Evolutionary conservation across 352 stramenopile genomes (phyloP), one percentile per base, ranked within the genome.

Genomic region (Phytophthora fragariaefolia): DNA sequence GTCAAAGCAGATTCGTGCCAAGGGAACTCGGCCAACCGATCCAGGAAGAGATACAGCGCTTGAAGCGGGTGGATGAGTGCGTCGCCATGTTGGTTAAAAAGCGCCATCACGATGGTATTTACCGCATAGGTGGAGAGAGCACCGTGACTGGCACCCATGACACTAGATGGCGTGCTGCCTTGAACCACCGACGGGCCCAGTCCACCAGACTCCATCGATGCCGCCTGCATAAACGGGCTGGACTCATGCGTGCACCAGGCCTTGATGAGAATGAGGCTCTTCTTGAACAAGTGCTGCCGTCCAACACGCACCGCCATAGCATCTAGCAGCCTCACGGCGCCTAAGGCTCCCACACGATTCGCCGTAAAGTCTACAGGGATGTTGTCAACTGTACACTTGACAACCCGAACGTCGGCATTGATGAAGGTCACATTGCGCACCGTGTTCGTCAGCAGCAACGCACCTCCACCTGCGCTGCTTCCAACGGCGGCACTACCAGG

Each of bases 311-410:
- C 47, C 27, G 95, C 90, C 76, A 95, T 92, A 22, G 89, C 80
- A 57, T 97, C 86, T n/a, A 97, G 63, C 20, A 97, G 67, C n/a
- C 90, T 57, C 12, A 97, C 66, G 1, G 90, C 87, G 7, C 87
- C 87, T 23, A 97, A 57, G 4, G 89, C 90, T 0, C 85, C 88
- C 8, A 95, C 74, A 20, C 87, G 86, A 53, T 97, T 97, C 8
- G 83, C 89, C 1, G 87, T 97, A 9, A 97, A 74, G 58, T 97
- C 90, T 43, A 97, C 90, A 26, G 87, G 79, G 5, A 97, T 81
- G 57, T 97, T 96, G 79, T 97, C 90, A 42, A 97, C 82, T 38
- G 91, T 96, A 73, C 90, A 97, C 74, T 97, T 96, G 62, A 97
- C 87, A 12, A 94, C 85, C 15, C 88, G 83, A 43, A 96, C 86